Base-by-base conservation (phyloP, 2,329 filamentous ascomycete species). In the Pleurostoma richardsiae region DNA sequence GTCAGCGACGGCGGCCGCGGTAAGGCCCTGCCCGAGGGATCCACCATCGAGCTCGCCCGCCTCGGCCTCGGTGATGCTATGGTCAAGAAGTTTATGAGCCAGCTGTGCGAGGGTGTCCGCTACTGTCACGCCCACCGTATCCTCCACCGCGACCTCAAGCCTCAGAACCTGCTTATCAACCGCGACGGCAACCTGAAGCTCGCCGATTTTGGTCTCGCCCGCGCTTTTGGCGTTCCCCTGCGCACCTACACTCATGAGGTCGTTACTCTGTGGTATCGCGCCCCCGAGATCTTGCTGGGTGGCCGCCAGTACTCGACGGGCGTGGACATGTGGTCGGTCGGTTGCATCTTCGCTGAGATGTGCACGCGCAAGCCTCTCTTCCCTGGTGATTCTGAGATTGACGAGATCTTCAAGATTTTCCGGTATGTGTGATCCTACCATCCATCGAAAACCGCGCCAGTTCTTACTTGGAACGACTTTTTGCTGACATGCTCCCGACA, bases 341-440 rank as follows among this genome's bases (percentile, higher is more conserved):
- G 89, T 50, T 91, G 88, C 66, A 95, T 95, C 67, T 94, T 95
- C 63, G 89, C 89, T 26, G 89, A 95, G 68, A 95, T 95, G 89
- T 91, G 88, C 69, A 95, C 89, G 4, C 83, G 88, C 62, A 94
- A 92, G 69, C 88, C 89, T 28, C 74, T 95, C 40, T 95, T 95
- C 74, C 89, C 90, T 6, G 89, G 89, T 51, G 89, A 95, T 64
- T 91, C 87, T 4, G 89, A 95, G 64, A 95, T 95, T 68, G 89
- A 95, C 61, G 89, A 95, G 68, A 95, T 95, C 62, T 95, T 95
- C 77, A 94, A 92, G 72, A 95, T 94, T 62, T 95, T 95, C 81
- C 80, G 83, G 86, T 88, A 71, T 52, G 74, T 59, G 4, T 10
- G 41, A 29, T 38, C 44, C 10, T 40, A 36, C 29, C 29, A 36